phyloP scores from a whole-genome alignment of 768 basidiomycete genomes.

The Suillus paluster region DNA sequence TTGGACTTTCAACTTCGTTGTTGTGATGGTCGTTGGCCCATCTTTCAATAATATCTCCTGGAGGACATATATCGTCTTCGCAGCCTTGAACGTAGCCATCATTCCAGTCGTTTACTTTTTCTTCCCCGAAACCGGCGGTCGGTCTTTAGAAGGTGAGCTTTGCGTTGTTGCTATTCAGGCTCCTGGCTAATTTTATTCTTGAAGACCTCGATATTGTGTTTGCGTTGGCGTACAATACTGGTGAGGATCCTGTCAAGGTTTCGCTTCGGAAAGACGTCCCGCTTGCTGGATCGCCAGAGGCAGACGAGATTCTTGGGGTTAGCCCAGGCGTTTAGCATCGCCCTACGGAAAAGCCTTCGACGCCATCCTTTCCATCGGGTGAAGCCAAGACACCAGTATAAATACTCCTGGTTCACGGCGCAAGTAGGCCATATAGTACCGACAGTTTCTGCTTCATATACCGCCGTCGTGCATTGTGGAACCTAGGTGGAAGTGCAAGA shows the following conservation, averaged over 20 bases:
- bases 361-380: neutral
- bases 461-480: too few species aligned
- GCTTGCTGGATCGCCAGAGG: constrained; percentile 37
- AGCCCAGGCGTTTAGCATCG: constrained; percentile 3
- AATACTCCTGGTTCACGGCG: too few species aligned
- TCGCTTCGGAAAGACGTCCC: constrained; percentile 39
- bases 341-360: neutral
- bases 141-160: constrained; percentile 14
- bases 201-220: constrained; percentile 40
- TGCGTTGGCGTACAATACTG: constrained; percentile 37
- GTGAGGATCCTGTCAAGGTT: constrained; percentile 37
- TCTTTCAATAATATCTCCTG: constrained; percentile 16
- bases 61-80: constrained; percentile 15
- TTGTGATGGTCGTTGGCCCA: constrained; percentile 16
- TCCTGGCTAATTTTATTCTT: neutral
- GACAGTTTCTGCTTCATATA: too few species aligned
- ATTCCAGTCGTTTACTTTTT: constrained; percentile 14
- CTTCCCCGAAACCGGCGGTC: constrained; percentile 15
- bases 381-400: neutral
- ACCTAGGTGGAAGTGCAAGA: too few species aligned
- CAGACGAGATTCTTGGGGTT: constrained; percentile 39
- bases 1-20: constrained; percentile 19
- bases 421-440: too few species aligned
- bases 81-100: constrained; percentile 10
- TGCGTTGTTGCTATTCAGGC: neutral